Base-by-base conservation (phyloP, 805 yeast species). In the Zygotorulaspora sp. region DNA sequence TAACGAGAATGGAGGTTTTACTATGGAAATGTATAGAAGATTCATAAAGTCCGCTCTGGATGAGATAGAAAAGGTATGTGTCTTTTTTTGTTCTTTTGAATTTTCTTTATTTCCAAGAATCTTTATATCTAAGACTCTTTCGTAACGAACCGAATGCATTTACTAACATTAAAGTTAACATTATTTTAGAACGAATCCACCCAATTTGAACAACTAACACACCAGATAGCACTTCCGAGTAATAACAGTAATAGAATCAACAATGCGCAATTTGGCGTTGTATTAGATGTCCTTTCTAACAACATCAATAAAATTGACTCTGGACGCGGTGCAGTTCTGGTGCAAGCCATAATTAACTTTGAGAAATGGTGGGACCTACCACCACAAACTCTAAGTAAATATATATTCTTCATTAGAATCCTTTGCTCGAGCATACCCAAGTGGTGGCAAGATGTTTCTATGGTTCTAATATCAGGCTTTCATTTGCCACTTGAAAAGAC, bases 391-490 rank as follows among this genome's bases (percentile, higher is more conserved):
- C 62, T 75, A 17, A 65, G 68, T 33, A 65, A 70, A 32, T 88
- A 83, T 61, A 72, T 81, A 32, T 80, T 77, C 30, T 92, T 92
- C 59, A 64, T 86, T 31, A 72, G 78, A 30, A 84, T 89, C 18
- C 70, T 90, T 36, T 84, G 89, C 25, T 82, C 95, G 3, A 83
- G 90, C 31, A 71, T 80, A 43, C 97, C 97, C 6, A 85, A 80
- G 59, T 90, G 95, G 85, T 79, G 92, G 77, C 74, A 76, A 45
- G 94, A 85, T 42, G 85, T 90, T n/a, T 78, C 84, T 14, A 67
- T 71, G 43, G 73, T 75, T 41, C 61, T 90, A n/a, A 72, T 88
- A 8, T 51, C 69, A 13, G 87, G 79, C 51, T 83, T 90, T 50
- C 62, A 57, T 14, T 44, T 62, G 28, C 35, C 61, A 5, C 35